Percentiles rank a stretch among this genome's conserved stretches.
Conservation (phyloP, 2,329 filamentous ascomycete species). For the Ascochyta clinopodiicola region DNA sequence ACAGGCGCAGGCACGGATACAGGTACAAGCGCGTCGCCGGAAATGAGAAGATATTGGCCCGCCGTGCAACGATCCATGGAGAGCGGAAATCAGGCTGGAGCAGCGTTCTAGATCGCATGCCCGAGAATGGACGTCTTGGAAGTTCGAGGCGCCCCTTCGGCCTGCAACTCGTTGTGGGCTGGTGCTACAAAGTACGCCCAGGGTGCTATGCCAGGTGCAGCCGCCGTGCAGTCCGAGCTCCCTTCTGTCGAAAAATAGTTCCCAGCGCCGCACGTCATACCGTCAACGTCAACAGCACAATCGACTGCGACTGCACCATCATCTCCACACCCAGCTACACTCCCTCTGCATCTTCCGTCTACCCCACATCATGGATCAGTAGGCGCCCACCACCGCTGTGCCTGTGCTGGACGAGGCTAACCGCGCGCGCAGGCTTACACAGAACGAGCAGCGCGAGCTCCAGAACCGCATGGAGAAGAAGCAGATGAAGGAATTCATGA, state of each 20-base stretch:
- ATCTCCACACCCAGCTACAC: not conserved
- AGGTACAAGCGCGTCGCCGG: slow-evolving; percentile 23
- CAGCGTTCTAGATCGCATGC: slow-evolving; percentile 12
- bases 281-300: slow-evolving; percentile 10
- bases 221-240: slow-evolving; percentile 1
- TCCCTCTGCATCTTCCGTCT: not conserved
- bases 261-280: slow-evolving; percentile 21
- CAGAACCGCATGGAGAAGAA: slow-evolving; percentile 94
- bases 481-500: slow-evolving; percentile 99
- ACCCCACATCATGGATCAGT: slow-evolving; percentile 46
- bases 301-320: not conserved
- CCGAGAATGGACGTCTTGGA: not conserved
- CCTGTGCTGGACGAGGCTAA: slow-evolving; percentile 18
- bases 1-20: not conserved
- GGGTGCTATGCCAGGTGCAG: not conserved
- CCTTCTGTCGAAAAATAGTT: slow-evolving; percentile 4
- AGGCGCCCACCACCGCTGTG: slow-evolving; percentile 16
- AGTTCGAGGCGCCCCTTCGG: slow-evolving; percentile 3
- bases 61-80: slow-evolving; percentile 19
- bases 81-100: slow-evolving; percentile 1
- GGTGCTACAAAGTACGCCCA: not conserved
- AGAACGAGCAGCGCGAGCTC: slow-evolving; percentile 88
- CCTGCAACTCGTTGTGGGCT: slow-evolving; percentile 5
- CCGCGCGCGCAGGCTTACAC: slow-evolving; percentile 64
- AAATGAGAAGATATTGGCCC: slow-evolving; percentile 20